Conservation (phyloP, 202 grass and related monocot genomes). For the Setaria italica region DNA sequence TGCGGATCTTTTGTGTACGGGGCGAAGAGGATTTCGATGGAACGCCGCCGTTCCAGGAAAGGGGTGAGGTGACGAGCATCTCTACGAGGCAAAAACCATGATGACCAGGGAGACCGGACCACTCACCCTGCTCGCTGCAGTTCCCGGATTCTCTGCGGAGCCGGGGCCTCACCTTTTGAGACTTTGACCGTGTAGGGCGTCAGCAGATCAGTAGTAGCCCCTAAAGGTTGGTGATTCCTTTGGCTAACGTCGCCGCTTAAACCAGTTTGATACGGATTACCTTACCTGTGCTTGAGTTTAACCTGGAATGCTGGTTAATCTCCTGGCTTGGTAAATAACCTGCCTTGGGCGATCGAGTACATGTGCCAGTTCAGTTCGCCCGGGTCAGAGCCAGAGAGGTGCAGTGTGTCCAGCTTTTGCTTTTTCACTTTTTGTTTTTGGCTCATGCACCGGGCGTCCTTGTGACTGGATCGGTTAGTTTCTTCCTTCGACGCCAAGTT, state of each 20-base stretch:
- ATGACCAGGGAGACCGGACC: constrained; percentile 42
- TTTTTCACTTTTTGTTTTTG: constrained; percentile 33
- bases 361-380: constrained; percentile 41
- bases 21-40: constrained; percentile 15
- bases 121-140: not conserved
- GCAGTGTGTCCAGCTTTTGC: constrained; percentile 26
- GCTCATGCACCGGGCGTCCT: not conserved
- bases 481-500: constrained; percentile 39
- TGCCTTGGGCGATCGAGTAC: not conserved
- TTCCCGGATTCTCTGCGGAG: constrained; percentile 45
- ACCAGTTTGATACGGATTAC: not conserved
- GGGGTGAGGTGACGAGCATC: constrained; percentile 48
- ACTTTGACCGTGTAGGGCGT: constrained; percentile 27
- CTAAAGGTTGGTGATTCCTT: not conserved
- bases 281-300: not conserved
- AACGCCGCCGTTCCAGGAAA: constrained; percentile 35
- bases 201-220: not conserved
- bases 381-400: not conserved
- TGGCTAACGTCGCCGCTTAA: not conserved
- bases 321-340: not conserved
- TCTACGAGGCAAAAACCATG: constrained; percentile 15
- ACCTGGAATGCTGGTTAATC: not conserved
- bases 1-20: constrained; percentile 30
- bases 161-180: constrained; percentile 29
- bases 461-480: constrained; percentile 18